phyloP scores from a whole-genome alignment of 768 basidiomycete species.

The Suillus subaureus region DNA sequence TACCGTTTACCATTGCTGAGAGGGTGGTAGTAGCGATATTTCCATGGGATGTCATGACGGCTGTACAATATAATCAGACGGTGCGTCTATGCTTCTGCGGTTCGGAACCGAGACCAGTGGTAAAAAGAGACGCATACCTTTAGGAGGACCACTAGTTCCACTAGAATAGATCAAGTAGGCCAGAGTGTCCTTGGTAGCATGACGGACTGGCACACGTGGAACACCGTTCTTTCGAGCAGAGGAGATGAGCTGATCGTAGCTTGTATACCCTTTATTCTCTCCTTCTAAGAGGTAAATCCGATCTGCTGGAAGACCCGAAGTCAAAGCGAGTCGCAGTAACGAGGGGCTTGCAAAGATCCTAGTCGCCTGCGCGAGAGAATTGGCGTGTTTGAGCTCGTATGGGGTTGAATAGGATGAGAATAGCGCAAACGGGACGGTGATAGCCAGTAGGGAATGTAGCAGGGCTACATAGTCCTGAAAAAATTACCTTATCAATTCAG shows the following conservation, averaged over 20 bases:
- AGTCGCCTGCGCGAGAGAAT: slow-evolving; percentile 46
- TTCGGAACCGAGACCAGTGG: background rate
- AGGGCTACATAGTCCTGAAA: slow-evolving; percentile 49
- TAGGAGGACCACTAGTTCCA: slow-evolving; percentile 68
- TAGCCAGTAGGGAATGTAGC: slow-evolving; percentile 42
- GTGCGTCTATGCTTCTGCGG: background rate
- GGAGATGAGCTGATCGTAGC: slow-evolving; percentile 44
- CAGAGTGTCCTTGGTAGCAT: slow-evolving; percentile 50
- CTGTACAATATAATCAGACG: slow-evolving; percentile 31
- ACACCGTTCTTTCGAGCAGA: slow-evolving; percentile 36
- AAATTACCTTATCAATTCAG: background rate
- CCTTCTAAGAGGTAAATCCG: slow-evolving; percentile 49
- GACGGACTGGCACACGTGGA: slow-evolving; percentile 39
- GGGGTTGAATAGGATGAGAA: slow-evolving; percentile 50
- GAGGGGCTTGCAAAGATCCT: slow-evolving; percentile 50
- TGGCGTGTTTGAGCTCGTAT: slow-evolving; percentile 49
- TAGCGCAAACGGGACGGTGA: slow-evolving; percentile 50
- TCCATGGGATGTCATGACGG: slow-evolving; percentile 65
- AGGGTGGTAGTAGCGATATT: slow-evolving; percentile 46
- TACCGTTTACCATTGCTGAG: slow-evolving; percentile 34
- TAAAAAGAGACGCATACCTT: slow-evolving; percentile 42
- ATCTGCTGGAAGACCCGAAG: slow-evolving; percentile 36
- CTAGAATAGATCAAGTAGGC: slow-evolving; percentile 72
- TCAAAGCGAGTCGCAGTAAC: slow-evolving; percentile 38
- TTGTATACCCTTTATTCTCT: slow-evolving; percentile 36